phyloP scores from a whole-genome alignment of 2,329 filamentous ascomycete genomes.

The Dryadomyces sulphureus region DNA sequence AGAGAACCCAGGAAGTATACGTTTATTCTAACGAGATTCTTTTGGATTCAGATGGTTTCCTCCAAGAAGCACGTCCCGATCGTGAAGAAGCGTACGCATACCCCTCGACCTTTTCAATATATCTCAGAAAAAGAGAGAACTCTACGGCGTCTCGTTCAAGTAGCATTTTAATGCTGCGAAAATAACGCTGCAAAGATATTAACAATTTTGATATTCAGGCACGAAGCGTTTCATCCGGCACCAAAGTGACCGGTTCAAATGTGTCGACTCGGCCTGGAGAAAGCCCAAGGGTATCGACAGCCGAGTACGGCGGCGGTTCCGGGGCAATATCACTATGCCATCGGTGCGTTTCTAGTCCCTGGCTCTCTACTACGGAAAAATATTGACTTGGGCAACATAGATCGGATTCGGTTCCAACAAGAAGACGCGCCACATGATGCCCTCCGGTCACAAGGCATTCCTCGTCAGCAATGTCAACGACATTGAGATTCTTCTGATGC shows the following conservation, averaged over 20 bases:
- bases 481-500: conserved; percentile 96
- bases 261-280: conserved; percentile 78
- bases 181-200: background rate
- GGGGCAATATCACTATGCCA: conserved; percentile 90
- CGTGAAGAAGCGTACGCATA: conserved; percentile 93
- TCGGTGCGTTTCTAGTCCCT: conserved; percentile 54
- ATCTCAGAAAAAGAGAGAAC: too few relatives aligned
- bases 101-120: conserved; percentile 1
- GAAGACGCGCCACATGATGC: conserved; percentile 98
- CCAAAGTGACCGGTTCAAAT: conserved; percentile 94
- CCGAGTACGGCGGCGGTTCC: conserved; percentile 92
- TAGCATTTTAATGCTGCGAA: too few relatives aligned
- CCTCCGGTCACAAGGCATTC: conserved; percentile 99
- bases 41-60: conserved; percentile 68
- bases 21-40: too few relatives aligned
- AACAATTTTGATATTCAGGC: conserved; percentile 35
- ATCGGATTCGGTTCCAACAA: conserved; percentile 99
- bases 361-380: too few relatives aligned
- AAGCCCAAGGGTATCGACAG: conserved; percentile 99
- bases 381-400: conserved; percentile 29
- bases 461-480: conserved; percentile 94
- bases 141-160: too few relatives aligned
- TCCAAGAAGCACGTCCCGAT: conserved; percentile 99
- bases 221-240: conserved; percentile 93
- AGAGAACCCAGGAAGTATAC: background rate